Conservation (phyloP, 2,329 filamentous ascomycete species). For the Zymoseptoria pseudotritici region DNA sequence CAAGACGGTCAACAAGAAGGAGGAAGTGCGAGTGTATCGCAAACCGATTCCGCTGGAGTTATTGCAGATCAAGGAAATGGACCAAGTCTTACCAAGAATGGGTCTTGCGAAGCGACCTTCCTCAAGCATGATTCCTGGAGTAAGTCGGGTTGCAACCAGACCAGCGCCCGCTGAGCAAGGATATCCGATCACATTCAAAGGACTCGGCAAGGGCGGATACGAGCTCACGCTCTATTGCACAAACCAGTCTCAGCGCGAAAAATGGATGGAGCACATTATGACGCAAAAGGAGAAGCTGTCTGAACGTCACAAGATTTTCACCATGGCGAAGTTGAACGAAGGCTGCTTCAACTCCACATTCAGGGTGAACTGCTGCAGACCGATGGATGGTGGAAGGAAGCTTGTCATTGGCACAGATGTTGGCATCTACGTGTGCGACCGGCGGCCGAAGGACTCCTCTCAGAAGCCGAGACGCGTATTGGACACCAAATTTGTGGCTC, state of each 20-base stretch:
- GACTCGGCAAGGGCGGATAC: constrained; percentile 92
- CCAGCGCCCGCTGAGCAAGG: constrained; percentile 59
- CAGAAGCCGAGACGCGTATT: constrained; percentile 72
- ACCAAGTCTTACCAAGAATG: constrained; percentile 77
- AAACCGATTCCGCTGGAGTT: constrained; percentile 93
- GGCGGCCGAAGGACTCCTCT: constrained; percentile 73
- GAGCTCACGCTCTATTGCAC: constrained; percentile 83
- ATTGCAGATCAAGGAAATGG: constrained; percentile 92
- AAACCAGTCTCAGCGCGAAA: constrained; percentile 78
- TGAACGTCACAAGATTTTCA: constrained; percentile 64
- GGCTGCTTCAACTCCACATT: constrained; percentile 87
- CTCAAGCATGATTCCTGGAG: constrained; percentile 66
- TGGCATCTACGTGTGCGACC: constrained; percentile 86
- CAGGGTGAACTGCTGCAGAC: constrained; percentile 88
- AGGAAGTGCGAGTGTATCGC: constrained; percentile 91
- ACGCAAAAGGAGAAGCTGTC: constrained; percentile 79
- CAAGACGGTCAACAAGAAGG: constrained; percentile 85
- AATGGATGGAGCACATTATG: constrained; percentile 96
- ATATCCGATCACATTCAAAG: constrained; percentile 91
- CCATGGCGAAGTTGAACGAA: constrained; percentile 63
- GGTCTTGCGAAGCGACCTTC: constrained; percentile 81
- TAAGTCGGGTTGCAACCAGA: constrained; percentile 43
- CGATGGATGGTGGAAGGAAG: constrained; percentile 91
- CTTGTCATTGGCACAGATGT: constrained; percentile 90
- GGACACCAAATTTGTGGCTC: constrained; percentile 79